Base-by-base conservation (phyloP, 169 alveolate species). In the Theileria equi region DNA sequence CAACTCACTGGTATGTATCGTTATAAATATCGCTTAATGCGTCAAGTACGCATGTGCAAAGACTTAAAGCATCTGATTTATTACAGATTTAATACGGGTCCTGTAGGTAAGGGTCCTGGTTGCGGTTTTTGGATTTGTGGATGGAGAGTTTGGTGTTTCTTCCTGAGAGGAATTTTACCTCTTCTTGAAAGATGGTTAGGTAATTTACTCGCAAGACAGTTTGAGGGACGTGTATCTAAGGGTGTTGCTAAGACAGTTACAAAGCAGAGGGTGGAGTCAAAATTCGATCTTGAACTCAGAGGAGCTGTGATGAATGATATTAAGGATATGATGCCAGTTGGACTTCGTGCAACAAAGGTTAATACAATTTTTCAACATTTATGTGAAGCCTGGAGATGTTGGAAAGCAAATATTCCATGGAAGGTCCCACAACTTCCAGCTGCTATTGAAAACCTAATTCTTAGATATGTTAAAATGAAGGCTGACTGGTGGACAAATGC, bases 331-430 rank as follows among this genome's bases (percentile, higher is more conserved):
- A 98, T 98, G 98, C 99, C 99, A 2, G 99, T 97, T 73, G 99
- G 99, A 34, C 94, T 98, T 16, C 89, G 96, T 67, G 98, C 98
- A 16, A 95, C 95, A 86, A 98, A 98, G 80, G 97, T 99, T 5
- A 82, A 97, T 29, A 95, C 99, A 47, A 97, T 98, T 63, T 78
- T 98, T 80, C 98, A 98, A 88, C 99, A 98, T 85, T 83, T 98
- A 61, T 90, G 98, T 58, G 99, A 98, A 77, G 99, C 99, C 40
- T 98, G 99, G 99, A 74, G 99, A 54, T 98, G 99, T 80, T 98
- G 99, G 99, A 98, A 98, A 88, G 99, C 99, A 6, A 98, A 98
- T 77, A 96, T 98, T 40, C 99, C 99, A 1, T 98, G 99, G 99
- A 97, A 97, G 86, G 99, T 98, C 5, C 98, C 99, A 1, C 99